phyloP scores from a whole-genome alignment of 176 grass and related monocot species.

The Phoenix dactylifera region DNA sequence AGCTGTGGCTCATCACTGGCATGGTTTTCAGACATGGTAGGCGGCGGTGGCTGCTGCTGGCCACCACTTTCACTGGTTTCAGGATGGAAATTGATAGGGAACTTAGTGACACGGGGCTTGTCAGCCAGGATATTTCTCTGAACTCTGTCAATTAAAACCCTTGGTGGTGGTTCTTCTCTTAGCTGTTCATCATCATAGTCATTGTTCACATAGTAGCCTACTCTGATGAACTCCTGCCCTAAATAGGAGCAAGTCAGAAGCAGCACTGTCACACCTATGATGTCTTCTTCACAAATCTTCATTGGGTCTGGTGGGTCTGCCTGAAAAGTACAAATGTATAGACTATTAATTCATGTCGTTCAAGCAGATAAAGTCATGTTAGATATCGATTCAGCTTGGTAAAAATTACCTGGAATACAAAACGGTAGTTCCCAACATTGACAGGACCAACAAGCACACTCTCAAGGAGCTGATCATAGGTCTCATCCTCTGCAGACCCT shows the following conservation, averaged over 20 bases:
- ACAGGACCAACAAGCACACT: constrained; percentile 94
- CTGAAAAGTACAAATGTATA: constrained; percentile 27
- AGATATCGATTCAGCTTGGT: background rate
- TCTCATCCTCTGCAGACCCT: constrained; percentile 97
- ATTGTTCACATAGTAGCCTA: constrained; percentile 98
- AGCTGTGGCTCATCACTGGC: constrained; percentile 20
- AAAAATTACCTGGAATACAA: constrained; percentile 66
- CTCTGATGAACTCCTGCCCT: constrained; percentile 97
- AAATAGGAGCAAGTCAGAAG: constrained; percentile 90
- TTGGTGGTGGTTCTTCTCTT: constrained; percentile 77
- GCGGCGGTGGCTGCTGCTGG: constrained; percentile 39
- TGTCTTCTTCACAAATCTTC: constrained; percentile 93
- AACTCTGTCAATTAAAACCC: constrained; percentile 64
- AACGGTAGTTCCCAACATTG: constrained; percentile 95
- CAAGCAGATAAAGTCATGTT: background rate
- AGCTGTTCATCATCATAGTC: constrained; percentile 92
- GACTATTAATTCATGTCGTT: background rate
- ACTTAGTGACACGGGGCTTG: constrained; percentile 96
- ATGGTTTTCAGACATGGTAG: constrained; percentile 35
- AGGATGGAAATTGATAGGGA: constrained; percentile 97
- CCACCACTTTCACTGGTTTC: constrained; percentile 46
- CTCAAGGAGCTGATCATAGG: constrained; percentile 89
- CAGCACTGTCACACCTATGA: constrained; percentile 91
- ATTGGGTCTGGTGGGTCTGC: constrained; percentile 88
- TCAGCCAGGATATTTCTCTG: constrained; percentile 94